Base-by-base conservation (phyloP, 345 rosid species). In the Melastoma malabathricum region DNA sequence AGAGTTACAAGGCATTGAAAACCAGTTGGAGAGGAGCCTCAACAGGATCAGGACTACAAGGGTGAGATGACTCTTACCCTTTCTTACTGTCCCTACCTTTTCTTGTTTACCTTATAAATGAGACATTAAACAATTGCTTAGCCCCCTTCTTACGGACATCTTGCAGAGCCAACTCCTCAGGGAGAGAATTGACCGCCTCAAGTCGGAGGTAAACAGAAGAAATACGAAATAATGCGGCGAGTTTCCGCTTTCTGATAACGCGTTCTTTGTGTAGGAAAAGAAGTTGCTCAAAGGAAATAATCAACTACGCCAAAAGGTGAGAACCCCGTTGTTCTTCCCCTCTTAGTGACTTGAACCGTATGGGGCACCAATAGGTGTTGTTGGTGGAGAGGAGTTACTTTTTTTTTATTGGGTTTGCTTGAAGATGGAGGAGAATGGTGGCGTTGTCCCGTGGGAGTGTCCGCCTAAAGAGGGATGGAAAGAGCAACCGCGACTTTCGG, bases 41-140 rank as follows among this genome's bases (percentile, higher is more conserved):
- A 60, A 65, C 59, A 79, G 61, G 68, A 78, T 90, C 52, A 75
- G 94, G 76, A 81, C 82, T 19, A 82, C 70, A 78, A 86, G 86
- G 98, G 96, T 86, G 64, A 51, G 41, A 34, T 4, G 15, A 15
- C 44, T 9, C 10, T 13, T 46, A 0, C 12, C 9, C 9, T 19
- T 54, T 43, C 34, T 10, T 15, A 10, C 3, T 15, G 19, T 51
- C 12, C 39, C 8, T 53, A n/a, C 15, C 8, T 39, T 19, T 23
- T 39, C 56, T 31, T 15, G 38, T 22, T 18, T 34, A 34, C 9
- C 41, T 7, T 27, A 25, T 29, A 1, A 15, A 29, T 5, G 1
- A 17, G 13, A 23, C 10, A 3, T 17, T 15, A 12, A 17, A 10
- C 34, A 39, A 19, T 13, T 16, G 22, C 16, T 43, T 46, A 34